phyloP scores from a whole-genome alignment of 2,329 filamentous ascomycete species.

The Albifimbria verrucaria region DNA sequence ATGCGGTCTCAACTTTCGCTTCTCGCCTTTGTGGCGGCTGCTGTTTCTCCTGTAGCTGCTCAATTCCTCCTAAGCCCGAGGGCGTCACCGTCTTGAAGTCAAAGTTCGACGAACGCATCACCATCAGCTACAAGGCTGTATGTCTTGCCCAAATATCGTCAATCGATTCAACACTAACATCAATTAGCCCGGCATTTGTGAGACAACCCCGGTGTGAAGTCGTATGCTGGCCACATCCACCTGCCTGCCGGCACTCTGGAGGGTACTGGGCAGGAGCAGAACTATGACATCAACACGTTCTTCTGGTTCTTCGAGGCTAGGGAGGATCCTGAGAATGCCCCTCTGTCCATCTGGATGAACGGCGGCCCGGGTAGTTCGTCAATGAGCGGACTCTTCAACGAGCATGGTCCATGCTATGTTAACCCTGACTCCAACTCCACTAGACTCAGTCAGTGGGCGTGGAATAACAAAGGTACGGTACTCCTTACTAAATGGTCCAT shows the following conservation, averaged over 20 bases:
- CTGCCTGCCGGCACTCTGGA: constrained; percentile 14
- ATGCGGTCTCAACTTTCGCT: constrained; percentile 2
- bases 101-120: constrained; percentile 13
- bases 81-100: constrained; percentile 11
- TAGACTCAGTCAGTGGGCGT: constrained; percentile 57
- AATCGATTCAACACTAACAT: background rate
- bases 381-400: constrained; percentile 15
- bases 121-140: constrained; percentile 16
- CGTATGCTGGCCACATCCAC: constrained; percentile 54
- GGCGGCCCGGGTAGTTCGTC: constrained; percentile 51
- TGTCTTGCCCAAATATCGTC: background rate
- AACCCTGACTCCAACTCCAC: constrained; percentile 49
- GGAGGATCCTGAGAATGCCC: constrained; percentile 19
- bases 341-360: constrained; percentile 54
- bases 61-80: constrained; percentile 18
- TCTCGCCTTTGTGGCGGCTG: background rate
- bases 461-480: constrained; percentile 46
- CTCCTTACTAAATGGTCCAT: background rate
- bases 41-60: constrained; percentile 3
- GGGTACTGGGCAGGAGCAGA: constrained; percentile 4
- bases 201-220: constrained; percentile 24
- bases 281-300: constrained; percentile 18
- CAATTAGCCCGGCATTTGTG: constrained; percentile 50
- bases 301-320: constrained; percentile 27
- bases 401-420: constrained; percentile 49